Percentiles rank a stretch among this genome's conserved stretches.
Conservation (phyloP, 116 monocot genomes). For the Cymodocea nodosa region DNA sequence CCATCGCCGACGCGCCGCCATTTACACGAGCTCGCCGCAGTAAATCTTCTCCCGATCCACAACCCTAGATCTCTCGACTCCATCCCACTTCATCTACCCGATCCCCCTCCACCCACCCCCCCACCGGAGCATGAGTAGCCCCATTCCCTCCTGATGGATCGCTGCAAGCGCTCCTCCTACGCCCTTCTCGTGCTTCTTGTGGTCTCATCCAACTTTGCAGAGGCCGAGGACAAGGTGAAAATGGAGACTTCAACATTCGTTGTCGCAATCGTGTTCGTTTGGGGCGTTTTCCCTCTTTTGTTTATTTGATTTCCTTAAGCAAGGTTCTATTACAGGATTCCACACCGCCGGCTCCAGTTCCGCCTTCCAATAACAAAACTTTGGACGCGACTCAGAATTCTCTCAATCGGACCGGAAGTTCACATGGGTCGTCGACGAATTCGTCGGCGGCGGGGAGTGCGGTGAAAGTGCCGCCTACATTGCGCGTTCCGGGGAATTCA, state of each 20-base stretch:
- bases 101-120: not conserved
- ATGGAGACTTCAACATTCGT: too few relatives aligned
- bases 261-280: not conserved
- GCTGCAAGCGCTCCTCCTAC: too few relatives aligned
- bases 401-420: not conserved
- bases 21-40: too few relatives aligned
- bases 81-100: not conserved
- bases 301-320: not conserved
- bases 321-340: not conserved
- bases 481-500: not conserved
- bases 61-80: not conserved
- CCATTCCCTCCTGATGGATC: not conserved
- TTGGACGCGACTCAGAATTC: not conserved
- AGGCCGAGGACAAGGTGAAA: not conserved
- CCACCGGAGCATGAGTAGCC: not conserved
- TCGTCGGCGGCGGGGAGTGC: not conserved
- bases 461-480: not conserved
- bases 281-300: not conserved
- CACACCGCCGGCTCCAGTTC: not conserved
- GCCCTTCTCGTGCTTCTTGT: not conserved
- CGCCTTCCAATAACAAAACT: not conserved
- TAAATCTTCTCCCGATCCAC: not conserved
- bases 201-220: not conserved
- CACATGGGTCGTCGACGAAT: not conserved
- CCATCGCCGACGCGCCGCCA: too few relatives aligned